These are phyloP conservation scores for Pinus taeda DNA, from an alignment of 75 land plant species.

Conservation along the genomic window DNA sequence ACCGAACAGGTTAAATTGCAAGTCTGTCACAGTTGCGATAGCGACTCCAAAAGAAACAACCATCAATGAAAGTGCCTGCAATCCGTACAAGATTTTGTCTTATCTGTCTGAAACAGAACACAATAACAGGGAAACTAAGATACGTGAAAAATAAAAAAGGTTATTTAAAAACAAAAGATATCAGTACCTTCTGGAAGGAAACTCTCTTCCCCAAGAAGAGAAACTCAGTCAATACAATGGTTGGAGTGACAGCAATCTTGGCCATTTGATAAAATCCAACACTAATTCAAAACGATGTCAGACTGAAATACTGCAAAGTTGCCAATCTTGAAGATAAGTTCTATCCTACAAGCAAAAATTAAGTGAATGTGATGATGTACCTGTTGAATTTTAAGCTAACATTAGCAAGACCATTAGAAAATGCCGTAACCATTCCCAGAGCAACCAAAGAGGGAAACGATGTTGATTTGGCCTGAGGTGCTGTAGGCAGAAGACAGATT, in stretches of 20 bases:
- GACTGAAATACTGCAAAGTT: not conserved
- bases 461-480: constrained; percentile 70
- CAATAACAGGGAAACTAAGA: not conserved
- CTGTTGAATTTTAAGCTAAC: constrained; percentile 87
- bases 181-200: constrained; percentile 50
- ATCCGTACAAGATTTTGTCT: not conserved
- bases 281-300: constrained; percentile 12
- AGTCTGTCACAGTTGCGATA: constrained; percentile 69
- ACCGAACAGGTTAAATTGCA: constrained; percentile 66
- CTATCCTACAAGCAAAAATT: not conserved
- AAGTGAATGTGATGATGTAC: constrained; percentile 26
- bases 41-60: constrained; percentile 72
- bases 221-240: constrained; percentile 62
- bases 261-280: constrained; percentile 47
- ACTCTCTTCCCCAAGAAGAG: constrained; percentile 46
- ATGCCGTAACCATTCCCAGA: constrained; percentile 77
- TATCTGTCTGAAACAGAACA: not conserved
- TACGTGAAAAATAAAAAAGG: not conserved
- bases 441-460: constrained; percentile 51
- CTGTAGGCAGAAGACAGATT: constrained; percentile 63
- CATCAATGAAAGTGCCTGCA: constrained; percentile 51
- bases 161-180: not conserved
- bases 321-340: constrained; percentile 5
- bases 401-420: constrained; percentile 91
- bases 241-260: constrained; percentile 50